These are phyloP conservation scores for Ophiostoma pallidulum DNA, from an alignment of 2,329 filamentous ascomycete genomes.

Conservation along the genomic window DNA sequence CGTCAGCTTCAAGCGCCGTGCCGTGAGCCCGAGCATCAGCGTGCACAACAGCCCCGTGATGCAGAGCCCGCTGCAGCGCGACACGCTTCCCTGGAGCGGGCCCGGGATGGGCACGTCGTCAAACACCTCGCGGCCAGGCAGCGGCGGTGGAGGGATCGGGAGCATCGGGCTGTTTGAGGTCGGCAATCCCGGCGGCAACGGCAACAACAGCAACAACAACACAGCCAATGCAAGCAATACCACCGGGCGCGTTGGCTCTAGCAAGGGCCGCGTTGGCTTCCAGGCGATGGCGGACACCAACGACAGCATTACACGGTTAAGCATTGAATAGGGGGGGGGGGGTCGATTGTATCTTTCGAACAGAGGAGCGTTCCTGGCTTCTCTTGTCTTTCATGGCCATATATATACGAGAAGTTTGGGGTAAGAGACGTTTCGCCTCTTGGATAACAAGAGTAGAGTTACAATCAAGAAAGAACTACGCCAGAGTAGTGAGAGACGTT, in stretches of 20 bases:
- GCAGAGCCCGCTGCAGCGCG: conserved; percentile 71
- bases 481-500: too few species aligned
- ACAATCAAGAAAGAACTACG: too few species aligned
- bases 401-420: background rate
- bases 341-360: conserved; percentile 6
- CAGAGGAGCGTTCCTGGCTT: too few species aligned
- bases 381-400: conserved; percentile 3
- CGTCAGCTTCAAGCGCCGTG: conserved; percentile 77
- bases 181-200: conserved; percentile 29
- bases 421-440: too few species aligned
- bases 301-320: conserved; percentile 94
- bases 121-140: conserved; percentile 37
- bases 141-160: conserved; percentile 22
- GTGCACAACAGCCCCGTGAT: conserved; percentile 82
- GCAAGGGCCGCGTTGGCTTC: conserved; percentile 60
- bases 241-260: conserved; percentile 19
- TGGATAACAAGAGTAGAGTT: too few species aligned
- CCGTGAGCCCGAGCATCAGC: conserved; percentile 85
- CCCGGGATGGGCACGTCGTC: conserved; percentile 37
- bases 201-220: conserved; percentile 32
- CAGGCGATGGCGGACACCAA: conserved; percentile 96
- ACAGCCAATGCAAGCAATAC: conserved; percentile 34
- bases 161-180: conserved; percentile 16
- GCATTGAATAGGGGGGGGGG: conserved; percentile 58
- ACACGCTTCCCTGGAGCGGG: conserved; percentile 62